These are phyloP conservation scores for Penicillium silybi DNA, from an alignment of 495 filamentous ascomycete species.

Conservation along the genomic window DNA sequence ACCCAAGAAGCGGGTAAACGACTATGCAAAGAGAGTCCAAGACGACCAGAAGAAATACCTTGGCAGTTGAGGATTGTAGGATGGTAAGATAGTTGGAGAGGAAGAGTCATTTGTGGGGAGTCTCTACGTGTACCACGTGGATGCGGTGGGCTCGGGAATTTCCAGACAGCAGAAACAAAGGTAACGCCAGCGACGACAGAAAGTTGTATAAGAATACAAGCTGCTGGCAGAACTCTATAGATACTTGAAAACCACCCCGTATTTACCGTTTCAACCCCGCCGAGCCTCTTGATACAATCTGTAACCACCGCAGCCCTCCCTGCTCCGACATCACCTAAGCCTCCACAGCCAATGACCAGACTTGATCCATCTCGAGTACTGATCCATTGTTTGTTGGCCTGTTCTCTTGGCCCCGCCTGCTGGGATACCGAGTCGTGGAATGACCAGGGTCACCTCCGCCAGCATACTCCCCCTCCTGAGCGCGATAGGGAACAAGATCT, in stretches of 20 bases:
- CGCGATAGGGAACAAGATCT: conserved; percentile 3
- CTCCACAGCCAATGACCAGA: conserved; percentile 12
- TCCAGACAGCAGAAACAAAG: background rate
- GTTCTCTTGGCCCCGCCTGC: background rate
- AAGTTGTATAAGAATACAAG: background rate
- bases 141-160: background rate
- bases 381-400: background rate
- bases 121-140: background rate
- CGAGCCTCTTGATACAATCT: background rate
- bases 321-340: background rate
- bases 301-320: background rate
- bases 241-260: background rate
- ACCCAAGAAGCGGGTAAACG: background rate
- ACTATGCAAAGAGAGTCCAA: no score
- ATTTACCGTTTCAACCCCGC: background rate
- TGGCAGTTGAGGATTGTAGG: background rate
- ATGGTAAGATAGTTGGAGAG: background rate
- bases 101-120: background rate
- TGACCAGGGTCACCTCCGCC: background rate
- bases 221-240: background rate
- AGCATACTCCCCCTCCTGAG: background rate
- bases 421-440: background rate
- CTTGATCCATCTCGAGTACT: conserved; percentile 9
- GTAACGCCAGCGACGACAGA: background rate
- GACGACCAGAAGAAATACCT: background rate